Evolutionary conservation across 2,329 filamentous ascomycete species (phyloP).

Genomic region (Alternaria dauci): DNA sequence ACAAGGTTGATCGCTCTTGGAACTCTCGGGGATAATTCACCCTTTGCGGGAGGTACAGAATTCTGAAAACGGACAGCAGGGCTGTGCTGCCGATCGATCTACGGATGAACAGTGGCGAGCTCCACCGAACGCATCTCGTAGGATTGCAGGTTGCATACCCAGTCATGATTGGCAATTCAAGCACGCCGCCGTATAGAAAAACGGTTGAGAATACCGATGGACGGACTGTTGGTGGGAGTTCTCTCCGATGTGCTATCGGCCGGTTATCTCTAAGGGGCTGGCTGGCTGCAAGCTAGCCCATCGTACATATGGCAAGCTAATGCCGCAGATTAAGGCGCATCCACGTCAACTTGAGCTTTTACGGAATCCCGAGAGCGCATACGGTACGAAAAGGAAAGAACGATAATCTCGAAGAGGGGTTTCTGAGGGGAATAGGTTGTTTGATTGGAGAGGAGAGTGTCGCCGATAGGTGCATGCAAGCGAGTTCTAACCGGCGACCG

Average conservation of each 20-base stretch:
- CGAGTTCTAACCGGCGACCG: not conserved
- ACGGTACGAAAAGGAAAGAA: not conserved
- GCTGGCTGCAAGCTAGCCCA: not conserved
- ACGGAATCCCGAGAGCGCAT: not conserved
- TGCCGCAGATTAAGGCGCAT: constrained; percentile 1
- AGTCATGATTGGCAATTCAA: not conserved
- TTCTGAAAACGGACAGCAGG: not conserved
- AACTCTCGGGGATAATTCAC: not conserved
- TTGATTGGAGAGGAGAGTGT: not conserved
- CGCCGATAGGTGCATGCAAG: constrained; percentile 1
- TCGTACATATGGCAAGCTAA: not conserved
- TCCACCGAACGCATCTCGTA: not conserved
- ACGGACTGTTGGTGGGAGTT: not conserved
- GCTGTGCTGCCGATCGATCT: constrained; percentile 5
- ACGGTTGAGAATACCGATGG: not conserved
- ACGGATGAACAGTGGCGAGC: not conserved
- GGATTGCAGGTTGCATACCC: not conserved
- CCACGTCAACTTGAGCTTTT: not conserved
- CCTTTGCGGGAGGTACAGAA: not conserved
- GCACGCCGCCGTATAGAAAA: not conserved
- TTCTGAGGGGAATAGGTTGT: not conserved
- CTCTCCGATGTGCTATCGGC: constrained; percentile 7
- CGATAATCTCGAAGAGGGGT: constrained; percentile 5
- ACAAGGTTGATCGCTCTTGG: not conserved
- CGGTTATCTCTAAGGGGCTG: constrained; percentile 2